Percentiles rank a stretch among this genome's conserved stretches.
phyloP scores from a whole-genome alignment of 1,139 yeast species.

The Pichia norvegensis region DNA sequence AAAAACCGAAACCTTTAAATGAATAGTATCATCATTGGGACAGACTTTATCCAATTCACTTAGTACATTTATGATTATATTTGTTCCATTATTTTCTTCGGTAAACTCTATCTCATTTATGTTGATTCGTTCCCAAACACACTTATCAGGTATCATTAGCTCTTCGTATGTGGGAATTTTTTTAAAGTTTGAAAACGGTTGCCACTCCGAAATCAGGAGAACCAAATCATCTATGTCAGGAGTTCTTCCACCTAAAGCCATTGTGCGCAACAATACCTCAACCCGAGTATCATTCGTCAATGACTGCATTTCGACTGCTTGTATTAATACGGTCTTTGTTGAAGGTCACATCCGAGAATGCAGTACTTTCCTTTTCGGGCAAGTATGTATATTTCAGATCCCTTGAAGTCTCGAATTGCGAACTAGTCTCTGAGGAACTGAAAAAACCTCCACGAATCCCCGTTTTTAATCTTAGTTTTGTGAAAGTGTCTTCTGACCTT shows the following conservation, averaged over 20 bases:
- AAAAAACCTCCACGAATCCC: background rate
- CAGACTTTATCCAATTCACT: background rate
- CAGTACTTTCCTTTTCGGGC: background rate
- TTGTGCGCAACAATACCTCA: background rate
- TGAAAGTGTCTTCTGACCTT: too few relatives aligned
- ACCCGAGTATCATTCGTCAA: background rate
- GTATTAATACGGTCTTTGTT: background rate
- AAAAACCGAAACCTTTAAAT: background rate
- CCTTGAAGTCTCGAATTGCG: too few relatives aligned
- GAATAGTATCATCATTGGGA: too few relatives aligned
- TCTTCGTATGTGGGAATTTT: background rate
- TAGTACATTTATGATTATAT: background rate
- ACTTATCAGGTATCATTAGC: background rate
- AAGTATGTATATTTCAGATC: background rate
- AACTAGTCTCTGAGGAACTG: too few relatives aligned
- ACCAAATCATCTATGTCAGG: conserved; percentile 4
- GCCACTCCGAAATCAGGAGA: conserved; percentile 2
- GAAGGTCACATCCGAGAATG: too few relatives aligned
- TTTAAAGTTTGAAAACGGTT: background rate
- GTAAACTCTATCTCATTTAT: background rate
- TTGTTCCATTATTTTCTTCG: background rate
- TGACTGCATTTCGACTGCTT: background rate
- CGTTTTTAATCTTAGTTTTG: too few relatives aligned
- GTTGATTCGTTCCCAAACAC: conserved; percentile 2
- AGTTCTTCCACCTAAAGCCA: conserved; percentile 1